phyloP scores from a whole-genome alignment of 1,139 yeast species.

The Meyerozyma athensensis region DNA sequence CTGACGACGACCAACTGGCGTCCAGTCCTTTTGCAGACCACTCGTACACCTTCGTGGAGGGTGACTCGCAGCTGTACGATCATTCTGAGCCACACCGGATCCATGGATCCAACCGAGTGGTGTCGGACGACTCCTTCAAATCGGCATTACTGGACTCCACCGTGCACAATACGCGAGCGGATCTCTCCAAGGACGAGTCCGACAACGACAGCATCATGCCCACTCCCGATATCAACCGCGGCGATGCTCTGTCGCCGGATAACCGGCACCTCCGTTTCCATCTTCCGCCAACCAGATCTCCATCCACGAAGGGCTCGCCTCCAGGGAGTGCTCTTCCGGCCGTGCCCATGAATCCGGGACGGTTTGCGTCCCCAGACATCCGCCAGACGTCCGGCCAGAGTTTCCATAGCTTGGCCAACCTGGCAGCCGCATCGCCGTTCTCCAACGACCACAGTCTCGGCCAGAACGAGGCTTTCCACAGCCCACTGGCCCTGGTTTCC shows the following conservation, averaged over 20 bases:
- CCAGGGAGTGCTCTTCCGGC: background rate
- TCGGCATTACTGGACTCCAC: constrained; percentile 8
- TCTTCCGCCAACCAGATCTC: constrained; percentile 5
- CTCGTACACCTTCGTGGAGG: constrained; percentile 2
- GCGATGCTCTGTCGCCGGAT: constrained; percentile 11
- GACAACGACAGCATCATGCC: constrained; percentile 18
- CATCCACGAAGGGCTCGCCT: constrained; percentile 3
- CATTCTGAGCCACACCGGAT: background rate
- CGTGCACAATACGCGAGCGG: constrained; percentile 5
- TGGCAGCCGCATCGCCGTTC: background rate
- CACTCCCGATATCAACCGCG: constrained; percentile 24
- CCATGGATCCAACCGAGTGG: background rate
- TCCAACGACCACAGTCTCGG: constrained; percentile 1
- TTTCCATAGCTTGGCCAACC: background rate
- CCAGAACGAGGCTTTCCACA: background rate
- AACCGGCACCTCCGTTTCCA: constrained; percentile 23
- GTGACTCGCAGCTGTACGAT: background rate
- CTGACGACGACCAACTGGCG: constrained; percentile 3
- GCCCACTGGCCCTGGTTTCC: background rate
- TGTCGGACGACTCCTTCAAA: background rate
- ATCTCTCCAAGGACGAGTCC: constrained; percentile 7
- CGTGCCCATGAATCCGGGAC: background rate
- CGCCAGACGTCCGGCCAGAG: background rate
- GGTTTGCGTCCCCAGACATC: background rate
- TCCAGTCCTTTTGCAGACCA: constrained; percentile 3